Base-by-base conservation (phyloP, 164 flowering plant species). In the Sextonia rubra region DNA sequence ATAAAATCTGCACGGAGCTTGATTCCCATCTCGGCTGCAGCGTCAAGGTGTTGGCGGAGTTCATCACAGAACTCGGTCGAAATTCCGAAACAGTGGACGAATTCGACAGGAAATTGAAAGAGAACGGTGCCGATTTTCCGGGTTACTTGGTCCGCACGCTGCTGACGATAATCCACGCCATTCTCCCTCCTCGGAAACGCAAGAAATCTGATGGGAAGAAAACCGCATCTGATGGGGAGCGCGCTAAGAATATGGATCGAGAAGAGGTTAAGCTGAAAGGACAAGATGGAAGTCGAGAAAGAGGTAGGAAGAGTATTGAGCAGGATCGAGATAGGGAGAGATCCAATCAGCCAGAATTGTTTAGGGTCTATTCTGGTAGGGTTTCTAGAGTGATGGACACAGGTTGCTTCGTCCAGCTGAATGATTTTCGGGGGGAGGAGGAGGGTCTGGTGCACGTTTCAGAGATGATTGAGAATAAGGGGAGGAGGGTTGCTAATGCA, bases 361-460 rank as follows among this genome's bases (percentile, higher is more conserved):
- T 82, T 62, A 44, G 69, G 69, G 94, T 93, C 49, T 93, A 93
- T 70, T 83, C 83, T 56, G 98, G 97, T 0, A 85, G 89, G 77
- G 91, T 91, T 24, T 79, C 91, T 0, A 86, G 88, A 73, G 94
- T 93, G 69, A 89, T 91, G 97, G 96, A 90, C 8, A 76, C 88
- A 0, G 94, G 98, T 0, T 90, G 93, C 70, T 91, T 93, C 78
- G 94, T 93, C 5, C 90, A 87, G 63, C 71, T 93, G 76, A 83
- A 30, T 76, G 91, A 85, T 56, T 83, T 91, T 22, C 81, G 82
- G 70, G 97, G 94, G n/a, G n/a, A n/a, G 11, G 90, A 90, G 77
- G 98, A 93, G 76, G 98, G 98, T 14, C 55, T 93, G 76, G 97
- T 93, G 3, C 98, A 93, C 78, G 84, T 91, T 20, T 90, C 98